Evolutionary conservation across 257 asterid genomes (phyloP), one percentile per base, ranked within the genome.

Genomic region (Solanum peruvianum): DNA sequence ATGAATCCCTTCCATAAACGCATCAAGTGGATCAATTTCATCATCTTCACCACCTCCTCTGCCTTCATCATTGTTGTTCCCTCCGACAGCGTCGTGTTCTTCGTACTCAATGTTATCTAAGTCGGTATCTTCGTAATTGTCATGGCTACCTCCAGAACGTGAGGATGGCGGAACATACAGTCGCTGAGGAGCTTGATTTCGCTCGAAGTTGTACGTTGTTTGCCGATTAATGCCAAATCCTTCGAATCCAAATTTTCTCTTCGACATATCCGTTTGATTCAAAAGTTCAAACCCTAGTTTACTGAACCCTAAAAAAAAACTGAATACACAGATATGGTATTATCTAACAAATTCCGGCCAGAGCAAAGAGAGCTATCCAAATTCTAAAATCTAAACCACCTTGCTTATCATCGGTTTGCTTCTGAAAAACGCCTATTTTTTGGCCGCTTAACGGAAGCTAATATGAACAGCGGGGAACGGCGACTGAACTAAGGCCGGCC

Each of bases 1-100:
- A 73, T 95, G 97, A 35, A 97, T 92, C 64, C 99, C 98, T 87
- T 93, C 98, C 99, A 97, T 97, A 92, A 95, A 97, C 80, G 98
- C 99, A 87, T 97, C 99, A 83, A 97, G 94, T 62, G 98, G 98
- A 89, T 97, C 99, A 80, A 97, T 89, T 86, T 97, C 99, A 77
- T 94, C 99, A 9, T 92, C 95, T 2, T 71, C 96, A 0, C 78
- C 90, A 35, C 33, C 31, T 7, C 87, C 86, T 13, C 37, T 66
- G 60, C 77, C 56, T 20, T 87, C 4, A 64, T n/a, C 88, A 47
- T 37, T 88, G 60, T 86, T 85, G 80, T 87, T 77, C 4, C 91
- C 91, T 3, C 89, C 91, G 35, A 88, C 96, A 10, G 88, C 95
- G 49, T 83, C 89, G 12, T 84, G 82, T 41, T 91, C 92, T 8